Base-by-base conservation (phyloP, 2,329 filamentous ascomycete species). In the Trichoderma lentiforme region DNA sequence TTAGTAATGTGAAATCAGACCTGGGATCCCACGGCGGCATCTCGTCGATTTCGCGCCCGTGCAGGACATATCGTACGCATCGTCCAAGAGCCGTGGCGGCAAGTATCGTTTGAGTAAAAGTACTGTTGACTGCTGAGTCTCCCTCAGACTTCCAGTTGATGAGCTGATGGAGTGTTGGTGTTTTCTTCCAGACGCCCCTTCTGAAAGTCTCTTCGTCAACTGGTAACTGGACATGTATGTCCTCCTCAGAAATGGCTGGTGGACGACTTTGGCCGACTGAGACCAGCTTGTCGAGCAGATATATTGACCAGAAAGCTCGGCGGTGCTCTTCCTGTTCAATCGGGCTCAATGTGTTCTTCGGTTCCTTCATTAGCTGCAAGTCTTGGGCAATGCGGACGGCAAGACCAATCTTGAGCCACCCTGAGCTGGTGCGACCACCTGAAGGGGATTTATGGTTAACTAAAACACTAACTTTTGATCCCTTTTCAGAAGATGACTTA, bases 61-160 rank as follows among this genome's bases (percentile, higher is more conserved):
- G 67, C 2, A 70, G 18, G 56, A 70, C 67, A 36, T 70, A 70
- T n/a, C 67, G 67, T 28, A 61, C 57, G 43, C 67, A 70, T 51
- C 67, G 57, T 6, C 67, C 67, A 12, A 70, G 30, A 15, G 67
- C 67, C 7, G 67, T 70, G 11, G 67, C 67, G 15, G 67, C 67
- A 15, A 70, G 67, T 26, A 70, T 70, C 36, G 67, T 70, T 36
- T 70, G 67, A n/a, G 67, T 70, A 28, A 70, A 70, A 15, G 67
- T 70, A 30, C 67, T 47, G 28, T 70, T 70, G 28, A 70, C 67
- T 1, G 47, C 47, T 3, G 57, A 14, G n/a, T 70, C 67, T 6
- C 26, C 18, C 30, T 70, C 67, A 8, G 67, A 70, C n/a, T 70
- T 70, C 67, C 67, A 70, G 67, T 70, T 70, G 67, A 70, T 70